A percentile compares a stretch with the other conserved stretches of the same genome.
phyloP scores from a whole-genome alignment of 352 stramenopile species.

The Phytophthora cajani region DNA sequence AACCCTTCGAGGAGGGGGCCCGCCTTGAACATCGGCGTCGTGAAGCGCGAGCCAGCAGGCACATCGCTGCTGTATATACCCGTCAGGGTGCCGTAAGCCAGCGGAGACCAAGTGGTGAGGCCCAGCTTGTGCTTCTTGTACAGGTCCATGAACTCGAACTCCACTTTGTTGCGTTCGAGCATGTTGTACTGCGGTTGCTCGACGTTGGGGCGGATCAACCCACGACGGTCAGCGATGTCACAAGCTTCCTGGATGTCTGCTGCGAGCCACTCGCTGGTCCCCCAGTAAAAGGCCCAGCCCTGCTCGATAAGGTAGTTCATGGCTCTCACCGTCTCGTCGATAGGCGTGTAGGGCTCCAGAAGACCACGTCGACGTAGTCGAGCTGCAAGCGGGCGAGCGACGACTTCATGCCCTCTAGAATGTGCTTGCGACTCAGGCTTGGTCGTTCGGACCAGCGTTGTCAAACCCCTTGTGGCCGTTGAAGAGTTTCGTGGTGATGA shows the following conservation, averaged over 20 bases:
- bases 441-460: no score
- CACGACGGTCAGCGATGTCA: background rate
- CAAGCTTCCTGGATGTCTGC: background rate
- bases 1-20: no score
- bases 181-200: background rate
- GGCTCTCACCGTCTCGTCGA: background rate
- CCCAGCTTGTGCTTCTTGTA: background rate
- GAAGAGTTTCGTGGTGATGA: no score
- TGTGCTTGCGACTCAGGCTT: no score
- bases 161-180: background rate
- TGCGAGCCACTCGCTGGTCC: background rate
- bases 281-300: background rate
- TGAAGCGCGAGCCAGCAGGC: no score
- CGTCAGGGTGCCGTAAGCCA: background rate
- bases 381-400: background rate
- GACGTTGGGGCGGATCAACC: background rate
- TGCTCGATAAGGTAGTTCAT: background rate
- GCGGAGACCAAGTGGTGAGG: background rate
- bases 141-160: background rate
- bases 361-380: background rate
- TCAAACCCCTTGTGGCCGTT: background rate
- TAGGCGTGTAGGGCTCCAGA: background rate
- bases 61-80: constrained; percentile 55
- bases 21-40: no score
- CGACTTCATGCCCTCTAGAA: no score